These are phyloP conservation scores for Zizania latifolia DNA, from an alignment of 176 grass and related monocot genomes.

Conservation along the genomic window DNA sequence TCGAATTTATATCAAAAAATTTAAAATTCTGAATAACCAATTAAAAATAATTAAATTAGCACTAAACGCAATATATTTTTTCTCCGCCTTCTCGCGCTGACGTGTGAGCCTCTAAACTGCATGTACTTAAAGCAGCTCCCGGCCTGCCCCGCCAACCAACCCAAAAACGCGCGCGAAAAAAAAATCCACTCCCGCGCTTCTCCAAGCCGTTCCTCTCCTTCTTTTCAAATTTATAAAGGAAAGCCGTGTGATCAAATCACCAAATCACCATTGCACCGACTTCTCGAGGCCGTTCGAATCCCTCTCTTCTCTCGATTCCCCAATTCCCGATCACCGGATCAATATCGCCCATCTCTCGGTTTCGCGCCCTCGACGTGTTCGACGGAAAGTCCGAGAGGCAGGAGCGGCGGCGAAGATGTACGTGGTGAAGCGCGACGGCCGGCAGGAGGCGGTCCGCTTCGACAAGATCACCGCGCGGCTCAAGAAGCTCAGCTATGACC, in stretches of 20 bases:
- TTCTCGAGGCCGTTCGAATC: background rate
- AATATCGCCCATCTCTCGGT: background rate
- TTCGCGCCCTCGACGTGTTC: slow-evolving; percentile 17
- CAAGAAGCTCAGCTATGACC: slow-evolving; percentile 91
- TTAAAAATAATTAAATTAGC: no score
- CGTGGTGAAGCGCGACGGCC: slow-evolving; percentile 90
- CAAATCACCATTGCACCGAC: background rate
- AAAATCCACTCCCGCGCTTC: background rate
- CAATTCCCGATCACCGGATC: background rate
- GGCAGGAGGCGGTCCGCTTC: slow-evolving; percentile 86
- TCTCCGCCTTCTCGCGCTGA: background rate
- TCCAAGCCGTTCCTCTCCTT: background rate
- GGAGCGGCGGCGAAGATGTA: slow-evolving; percentile 47
- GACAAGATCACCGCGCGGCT: slow-evolving; percentile 96
- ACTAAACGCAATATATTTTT: no score
- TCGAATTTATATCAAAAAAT: no score
- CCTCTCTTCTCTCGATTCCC: background rate
- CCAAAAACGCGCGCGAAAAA: slow-evolving; percentile 25
- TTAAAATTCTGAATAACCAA: no score
- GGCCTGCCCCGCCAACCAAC: background rate
- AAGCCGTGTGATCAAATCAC: background rate
- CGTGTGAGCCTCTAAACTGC: background rate
- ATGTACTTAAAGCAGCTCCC: background rate
- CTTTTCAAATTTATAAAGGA: background rate
- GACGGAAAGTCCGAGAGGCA: slow-evolving; percentile 18